Evolutionary conservation across 306 rosid genomes (phyloP).

Genomic region (Malus orientalis): DNA sequence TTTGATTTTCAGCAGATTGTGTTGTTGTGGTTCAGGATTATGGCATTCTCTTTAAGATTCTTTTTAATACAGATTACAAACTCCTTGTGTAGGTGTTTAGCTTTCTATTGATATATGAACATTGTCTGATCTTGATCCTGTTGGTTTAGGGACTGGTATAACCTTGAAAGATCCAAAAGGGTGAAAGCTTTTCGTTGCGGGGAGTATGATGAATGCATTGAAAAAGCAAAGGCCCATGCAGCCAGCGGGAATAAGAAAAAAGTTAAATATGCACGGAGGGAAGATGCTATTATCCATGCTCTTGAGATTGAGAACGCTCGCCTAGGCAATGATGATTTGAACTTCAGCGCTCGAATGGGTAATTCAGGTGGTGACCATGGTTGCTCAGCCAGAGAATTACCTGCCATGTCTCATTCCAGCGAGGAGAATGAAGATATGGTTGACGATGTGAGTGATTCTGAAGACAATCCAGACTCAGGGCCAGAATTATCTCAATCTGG

Average conservation of each 20-base stretch:
- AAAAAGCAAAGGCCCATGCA: slow-evolving; percentile 79
- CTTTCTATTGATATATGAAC: slow-evolving; percentile 10
- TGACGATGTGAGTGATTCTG: slow-evolving; percentile 49
- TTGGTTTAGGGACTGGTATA: slow-evolving; percentile 89
- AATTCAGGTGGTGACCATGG: slow-evolving; percentile 43
- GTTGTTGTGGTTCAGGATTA: background rate
- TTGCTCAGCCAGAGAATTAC: slow-evolving; percentile 43
- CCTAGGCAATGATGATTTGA: slow-evolving; percentile 45
- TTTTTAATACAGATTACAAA: background rate
- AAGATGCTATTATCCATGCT: slow-evolving; percentile 96
- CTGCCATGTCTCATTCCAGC: slow-evolving; percentile 40
- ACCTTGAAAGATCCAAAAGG: slow-evolving; percentile 90
- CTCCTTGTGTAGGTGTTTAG: slow-evolving; percentile 3
- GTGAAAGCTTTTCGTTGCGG: slow-evolving; percentile 96
- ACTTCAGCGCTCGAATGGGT: slow-evolving; percentile 33
- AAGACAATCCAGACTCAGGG: slow-evolving; percentile 63
- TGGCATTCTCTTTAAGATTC: background rate
- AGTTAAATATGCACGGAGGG: slow-evolving; percentile 95
- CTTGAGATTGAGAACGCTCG: slow-evolving; percentile 82
- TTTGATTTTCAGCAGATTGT: background rate
- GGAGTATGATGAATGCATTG: slow-evolving; percentile 85
- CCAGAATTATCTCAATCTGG: slow-evolving; percentile 87
- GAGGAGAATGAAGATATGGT: slow-evolving; percentile 45
- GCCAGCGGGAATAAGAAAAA: slow-evolving; percentile 72
- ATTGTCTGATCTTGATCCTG: slow-evolving; percentile 30